Evolutionary conservation across 2,329 filamentous ascomycete species (phyloP).

Genomic region (Ascochyta fabae): DNA sequence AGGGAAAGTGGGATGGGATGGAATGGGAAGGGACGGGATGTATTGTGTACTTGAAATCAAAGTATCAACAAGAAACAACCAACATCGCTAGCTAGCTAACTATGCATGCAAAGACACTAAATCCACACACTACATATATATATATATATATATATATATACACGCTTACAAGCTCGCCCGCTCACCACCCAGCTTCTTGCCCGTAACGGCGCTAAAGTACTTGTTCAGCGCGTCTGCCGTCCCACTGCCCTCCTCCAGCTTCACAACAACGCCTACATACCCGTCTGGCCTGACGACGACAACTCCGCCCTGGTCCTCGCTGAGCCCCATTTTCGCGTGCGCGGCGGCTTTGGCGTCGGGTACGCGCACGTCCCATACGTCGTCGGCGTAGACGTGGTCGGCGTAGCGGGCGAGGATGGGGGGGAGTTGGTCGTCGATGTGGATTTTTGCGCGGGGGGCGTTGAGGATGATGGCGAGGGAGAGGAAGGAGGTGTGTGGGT

Average conservation of each 20-base stretch:
- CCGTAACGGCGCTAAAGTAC: slow-evolving; percentile 78
- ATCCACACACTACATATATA: no score
- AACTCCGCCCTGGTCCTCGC: slow-evolving; percentile 75
- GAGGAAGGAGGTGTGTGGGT: slow-evolving; percentile 84
- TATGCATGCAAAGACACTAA: no score
- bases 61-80: no score
- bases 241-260: slow-evolving; percentile 74
- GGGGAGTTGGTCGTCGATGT: slow-evolving; percentile 75
- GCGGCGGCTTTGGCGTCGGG: slow-evolving; percentile 74
- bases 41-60: no score
- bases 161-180: slow-evolving; percentile 36
- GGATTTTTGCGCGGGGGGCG: slow-evolving; percentile 69
- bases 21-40: no score
- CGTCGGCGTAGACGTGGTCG: slow-evolving; percentile 86
- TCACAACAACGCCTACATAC: slow-evolving; percentile 79
- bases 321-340: slow-evolving; percentile 85
- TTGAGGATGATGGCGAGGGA: slow-evolving; percentile 80
- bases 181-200: slow-evolving; percentile 61
- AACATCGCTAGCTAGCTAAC: not conserved
- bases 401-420: slow-evolving; percentile 74
- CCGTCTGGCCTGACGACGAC: slow-evolving; percentile 87
- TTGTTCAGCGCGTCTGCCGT: slow-evolving; percentile 84
- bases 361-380: slow-evolving; percentile 74
- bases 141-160: no score
- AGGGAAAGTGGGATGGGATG: no score